Conservation (phyloP, 768 basidiomycete genomes). For the Boletus rubroflammeus region DNA sequence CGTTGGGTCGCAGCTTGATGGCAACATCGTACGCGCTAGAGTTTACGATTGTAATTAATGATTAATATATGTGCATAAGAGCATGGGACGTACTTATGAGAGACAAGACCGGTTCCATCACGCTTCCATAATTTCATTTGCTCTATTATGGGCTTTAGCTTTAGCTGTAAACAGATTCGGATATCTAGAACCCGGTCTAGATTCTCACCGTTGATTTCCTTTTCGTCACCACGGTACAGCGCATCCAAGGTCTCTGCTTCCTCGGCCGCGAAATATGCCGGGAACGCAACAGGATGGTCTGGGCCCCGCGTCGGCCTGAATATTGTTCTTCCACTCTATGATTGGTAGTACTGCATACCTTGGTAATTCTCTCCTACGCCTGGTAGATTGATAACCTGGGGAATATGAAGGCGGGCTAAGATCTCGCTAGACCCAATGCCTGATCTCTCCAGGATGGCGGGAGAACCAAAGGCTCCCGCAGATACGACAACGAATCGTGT, state of each 20-base stretch:
- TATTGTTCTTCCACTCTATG: not conserved
- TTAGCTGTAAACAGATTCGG: conserved; percentile 12
- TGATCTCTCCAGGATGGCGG: conserved; percentile 55
- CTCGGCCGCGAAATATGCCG: conserved; percentile 39
- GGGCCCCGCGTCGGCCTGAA: not conserved
- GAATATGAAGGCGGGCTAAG: conserved; percentile 46
- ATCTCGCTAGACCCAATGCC: conserved; percentile 59
- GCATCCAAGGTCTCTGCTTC: conserved; percentile 48
- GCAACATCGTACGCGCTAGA: conserved; percentile 51
- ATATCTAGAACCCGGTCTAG: not conserved
- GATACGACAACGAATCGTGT: conserved; percentile 47
- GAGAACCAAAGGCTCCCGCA: conserved; percentile 53
- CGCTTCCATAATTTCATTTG: conserved; percentile 33
- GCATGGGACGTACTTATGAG: conserved; percentile 47
- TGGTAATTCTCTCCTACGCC: conserved; percentile 71
- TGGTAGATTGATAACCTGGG: conserved; percentile 57
- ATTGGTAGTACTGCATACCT: conserved; percentile 31
- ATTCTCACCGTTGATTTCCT: conserved; percentile 39
- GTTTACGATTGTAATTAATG: not conserved
- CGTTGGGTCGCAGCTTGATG: conserved; percentile 52
- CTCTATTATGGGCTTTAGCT: conserved; percentile 21
- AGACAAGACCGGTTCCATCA: conserved; percentile 46
- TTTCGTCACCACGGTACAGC: conserved; percentile 39
- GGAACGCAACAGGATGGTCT: conserved; percentile 32
- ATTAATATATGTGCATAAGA: not conserved